Conservation (phyloP, 169 alveolate species). For the Pseudocohnilembus persalinus region DNA sequence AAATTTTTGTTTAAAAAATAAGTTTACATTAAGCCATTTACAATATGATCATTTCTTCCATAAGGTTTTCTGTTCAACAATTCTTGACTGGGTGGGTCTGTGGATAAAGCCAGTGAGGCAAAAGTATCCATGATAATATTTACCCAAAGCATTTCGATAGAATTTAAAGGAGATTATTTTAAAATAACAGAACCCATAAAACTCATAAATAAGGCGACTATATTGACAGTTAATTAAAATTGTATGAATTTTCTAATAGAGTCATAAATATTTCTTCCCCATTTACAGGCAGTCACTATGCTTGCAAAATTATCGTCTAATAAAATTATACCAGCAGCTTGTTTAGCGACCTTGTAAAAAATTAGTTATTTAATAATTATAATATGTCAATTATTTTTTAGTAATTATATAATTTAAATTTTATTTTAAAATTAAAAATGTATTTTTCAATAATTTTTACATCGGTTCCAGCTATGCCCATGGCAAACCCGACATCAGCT, state of each 20-base stretch:
- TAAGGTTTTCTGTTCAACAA: constrained; percentile 76
- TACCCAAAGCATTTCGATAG: constrained; percentile 85
- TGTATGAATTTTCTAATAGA: constrained; percentile 76
- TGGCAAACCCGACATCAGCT: constrained; percentile 94
- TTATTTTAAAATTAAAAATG: too few species aligned
- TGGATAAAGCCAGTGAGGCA: constrained; percentile 85
- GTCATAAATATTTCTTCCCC: constrained; percentile 86
- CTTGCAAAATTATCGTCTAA: constrained; percentile 83
- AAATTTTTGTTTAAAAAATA: too few species aligned
- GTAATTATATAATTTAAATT: too few species aligned
- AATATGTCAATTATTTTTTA: too few species aligned
- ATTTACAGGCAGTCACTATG: constrained; percentile 75
- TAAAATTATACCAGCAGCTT: constrained; percentile 82
- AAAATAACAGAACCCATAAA: constrained; percentile 74
- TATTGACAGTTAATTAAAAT: constrained; percentile 81
- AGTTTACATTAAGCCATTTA: constrained; percentile 63
- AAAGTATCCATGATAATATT: constrained; percentile 84
- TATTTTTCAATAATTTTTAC: not conserved
- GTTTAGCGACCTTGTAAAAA: constrained; percentile 67
- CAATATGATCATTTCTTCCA: constrained; percentile 64
- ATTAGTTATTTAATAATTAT: too few species aligned
- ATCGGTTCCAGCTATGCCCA: constrained; percentile 93
- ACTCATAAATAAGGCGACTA: constrained; percentile 72
- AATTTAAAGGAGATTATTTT: constrained; percentile 82
- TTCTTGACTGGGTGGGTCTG: constrained; percentile 84